These are phyloP conservation scores for Cryptococcus floricola DNA, from an alignment of 1,284 basidiomycete species.

Conservation along the genomic window DNA sequence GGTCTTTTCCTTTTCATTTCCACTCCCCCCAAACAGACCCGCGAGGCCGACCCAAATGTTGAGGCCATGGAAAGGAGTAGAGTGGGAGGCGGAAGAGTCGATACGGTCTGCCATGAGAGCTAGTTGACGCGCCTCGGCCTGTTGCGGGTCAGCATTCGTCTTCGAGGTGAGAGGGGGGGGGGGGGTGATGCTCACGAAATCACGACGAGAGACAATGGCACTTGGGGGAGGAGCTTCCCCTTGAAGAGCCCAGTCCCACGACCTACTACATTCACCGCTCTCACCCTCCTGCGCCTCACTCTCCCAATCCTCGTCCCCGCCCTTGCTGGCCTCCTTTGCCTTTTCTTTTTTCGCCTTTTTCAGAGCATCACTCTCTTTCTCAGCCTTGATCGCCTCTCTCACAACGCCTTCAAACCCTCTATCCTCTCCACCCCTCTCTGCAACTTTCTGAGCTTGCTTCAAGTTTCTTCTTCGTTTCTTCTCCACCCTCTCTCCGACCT, in stretches of 20 bases:
- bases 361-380: slow-evolving; percentile 1
- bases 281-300: slow-evolving; percentile 9
- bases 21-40: slow-evolving; percentile 29
- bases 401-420: slow-evolving; percentile 1
- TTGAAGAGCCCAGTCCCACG: slow-evolving; percentile 46
- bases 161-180: not conserved
- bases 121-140: slow-evolving; percentile 41
- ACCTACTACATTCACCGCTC: slow-evolving; percentile 21
- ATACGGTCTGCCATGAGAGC: slow-evolving; percentile 46
- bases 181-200: slow-evolving; percentile 36
- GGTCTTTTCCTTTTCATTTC: slow-evolving; percentile 18
- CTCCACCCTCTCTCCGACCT: slow-evolving; percentile 32
- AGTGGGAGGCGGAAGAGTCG: slow-evolving; percentile 18
- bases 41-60: slow-evolving; percentile 43
- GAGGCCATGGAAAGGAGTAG: slow-evolving; percentile 24
- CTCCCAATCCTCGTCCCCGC: slow-evolving; percentile 4
- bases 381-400: slow-evolving; percentile 15
- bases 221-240: slow-evolving; percentile 49
- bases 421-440: slow-evolving; percentile 14
- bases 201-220: slow-evolving; percentile 45
- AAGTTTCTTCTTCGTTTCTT: slow-evolving; percentile 43
- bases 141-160: not conserved
- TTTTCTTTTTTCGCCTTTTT: not conserved
- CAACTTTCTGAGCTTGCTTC: slow-evolving; percentile 33
- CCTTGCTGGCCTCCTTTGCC: not conserved